These are phyloP conservation scores for Mycena vulgaris DNA, from an alignment of 768 basidiomycete species.

Conservation along the genomic window DNA sequence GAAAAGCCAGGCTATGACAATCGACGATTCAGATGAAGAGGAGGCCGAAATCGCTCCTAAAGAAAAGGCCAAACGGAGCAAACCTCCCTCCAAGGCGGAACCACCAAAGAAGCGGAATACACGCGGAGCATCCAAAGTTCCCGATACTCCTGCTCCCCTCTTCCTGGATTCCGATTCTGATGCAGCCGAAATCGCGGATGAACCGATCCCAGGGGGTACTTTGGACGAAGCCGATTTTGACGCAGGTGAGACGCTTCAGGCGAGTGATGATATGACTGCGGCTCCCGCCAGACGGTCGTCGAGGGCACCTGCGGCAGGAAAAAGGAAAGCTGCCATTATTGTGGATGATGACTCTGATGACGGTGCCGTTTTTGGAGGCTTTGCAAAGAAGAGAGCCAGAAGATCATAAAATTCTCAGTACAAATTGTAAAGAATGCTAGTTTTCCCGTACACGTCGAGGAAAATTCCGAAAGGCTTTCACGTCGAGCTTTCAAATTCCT, in stretches of 20 bases:
- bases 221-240: slow-evolving; percentile 40
- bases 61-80: slow-evolving; percentile 46
- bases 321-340: slow-evolving; percentile 55
- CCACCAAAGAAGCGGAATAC: slow-evolving; percentile 39
- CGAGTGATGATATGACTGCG: slow-evolving; percentile 43
- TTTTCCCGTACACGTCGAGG: too few relatives aligned
- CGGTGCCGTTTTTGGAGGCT: slow-evolving; percentile 79
- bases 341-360: slow-evolving; percentile 82
- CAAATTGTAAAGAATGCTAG: background rate
- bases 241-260: slow-evolving; percentile 44
- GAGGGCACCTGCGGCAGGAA: slow-evolving; percentile 41
- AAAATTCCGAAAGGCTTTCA: too few relatives aligned
- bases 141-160: slow-evolving; percentile 47
- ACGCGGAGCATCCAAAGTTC: slow-evolving; percentile 30
- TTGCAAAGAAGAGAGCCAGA: slow-evolving; percentile 42
- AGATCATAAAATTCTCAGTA: background rate
- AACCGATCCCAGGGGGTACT: slow-evolving; percentile 37
- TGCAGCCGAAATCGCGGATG: slow-evolving; percentile 41
- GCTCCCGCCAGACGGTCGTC: slow-evolving; percentile 44
- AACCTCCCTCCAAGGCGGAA: slow-evolving; percentile 51
- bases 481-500: too few relatives aligned
- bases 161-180: slow-evolving; percentile 61
- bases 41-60: slow-evolving; percentile 37
- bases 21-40: slow-evolving; percentile 61
- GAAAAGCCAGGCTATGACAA: slow-evolving; percentile 45